Evolutionary conservation across 306 rosid species (phyloP).

Genomic region (Sicyos baderoa): DNA sequence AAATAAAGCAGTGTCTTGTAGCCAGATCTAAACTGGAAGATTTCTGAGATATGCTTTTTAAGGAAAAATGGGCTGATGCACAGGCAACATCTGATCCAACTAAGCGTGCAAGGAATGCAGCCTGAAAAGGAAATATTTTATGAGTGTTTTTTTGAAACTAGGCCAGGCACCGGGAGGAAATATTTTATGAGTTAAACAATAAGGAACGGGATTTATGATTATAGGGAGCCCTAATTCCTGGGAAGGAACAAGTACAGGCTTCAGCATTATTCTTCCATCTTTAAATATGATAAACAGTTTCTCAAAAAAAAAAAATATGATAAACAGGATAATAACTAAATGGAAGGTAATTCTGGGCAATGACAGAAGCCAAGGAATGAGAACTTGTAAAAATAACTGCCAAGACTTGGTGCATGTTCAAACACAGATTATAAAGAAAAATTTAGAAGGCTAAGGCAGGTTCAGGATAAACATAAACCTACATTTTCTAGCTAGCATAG

Average conservation of each 20-base stretch:
- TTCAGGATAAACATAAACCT: neutral
- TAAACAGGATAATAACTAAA: neutral
- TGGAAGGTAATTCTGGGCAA: neutral
- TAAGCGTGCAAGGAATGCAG: conserved; percentile 60
- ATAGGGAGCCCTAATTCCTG: neutral
- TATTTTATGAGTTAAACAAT: neutral
- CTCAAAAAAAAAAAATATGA: no score
- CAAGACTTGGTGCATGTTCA: neutral
- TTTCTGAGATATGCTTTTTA: conserved; percentile 53
- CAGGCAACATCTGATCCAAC: conserved; percentile 68
- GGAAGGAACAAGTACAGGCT: neutral
- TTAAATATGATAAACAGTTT: neutral
- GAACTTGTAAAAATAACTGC: neutral
- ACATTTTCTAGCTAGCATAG: neutral
- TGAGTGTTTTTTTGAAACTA: no score
- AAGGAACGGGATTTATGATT: neutral
- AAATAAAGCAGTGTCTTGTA: conserved; percentile 57
- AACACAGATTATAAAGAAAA: neutral
- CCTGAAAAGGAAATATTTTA: conserved; percentile 38
- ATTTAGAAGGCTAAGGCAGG: conserved; percentile 6
- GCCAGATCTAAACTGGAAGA: conserved; percentile 67
- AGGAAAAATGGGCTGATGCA: conserved; percentile 69
- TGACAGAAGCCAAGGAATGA: neutral
- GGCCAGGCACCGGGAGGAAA: no score
- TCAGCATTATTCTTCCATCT: conserved; percentile 4